These are phyloP conservation scores for Scutellaria minor DNA, from an alignment of 257 asterid species.

Conservation along the genomic window DNA sequence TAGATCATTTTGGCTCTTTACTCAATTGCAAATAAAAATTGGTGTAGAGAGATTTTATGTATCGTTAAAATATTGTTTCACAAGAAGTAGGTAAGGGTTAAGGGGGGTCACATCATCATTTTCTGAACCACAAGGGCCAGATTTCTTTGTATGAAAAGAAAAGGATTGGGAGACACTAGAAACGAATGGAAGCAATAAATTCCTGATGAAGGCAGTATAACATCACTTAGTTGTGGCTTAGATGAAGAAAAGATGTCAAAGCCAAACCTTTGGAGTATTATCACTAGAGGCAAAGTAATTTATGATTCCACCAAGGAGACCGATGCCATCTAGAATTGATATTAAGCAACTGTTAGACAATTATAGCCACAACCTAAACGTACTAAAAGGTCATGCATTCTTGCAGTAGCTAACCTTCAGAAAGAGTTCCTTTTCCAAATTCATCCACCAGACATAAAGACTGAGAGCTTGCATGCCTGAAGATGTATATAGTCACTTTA, in stretches of 20 bases:
- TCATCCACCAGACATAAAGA: slow-evolving; percentile 94
- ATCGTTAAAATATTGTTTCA: background rate
- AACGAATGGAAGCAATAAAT: slow-evolving; percentile 22
- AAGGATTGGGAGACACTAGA: background rate
- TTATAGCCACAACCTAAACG: slow-evolving; percentile 28
- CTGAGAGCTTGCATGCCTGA: slow-evolving; percentile 86
- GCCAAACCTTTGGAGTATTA: slow-evolving; percentile 87
- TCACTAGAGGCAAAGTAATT: slow-evolving; percentile 77
- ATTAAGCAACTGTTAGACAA: slow-evolving; percentile 37
- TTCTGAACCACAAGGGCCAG: slow-evolving; percentile 10
- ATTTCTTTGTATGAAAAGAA: slow-evolving; percentile 16
- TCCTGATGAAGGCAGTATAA: slow-evolving; percentile 7
- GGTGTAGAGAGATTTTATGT: background rate
- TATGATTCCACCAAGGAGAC: slow-evolving; percentile 95
- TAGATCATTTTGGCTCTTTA: slow-evolving; percentile 1
- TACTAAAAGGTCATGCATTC: slow-evolving; percentile 7
- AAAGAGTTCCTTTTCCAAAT: slow-evolving; percentile 96
- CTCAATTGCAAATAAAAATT: background rate
- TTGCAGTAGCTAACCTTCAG: slow-evolving; percentile 73
- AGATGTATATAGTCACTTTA: slow-evolving; percentile 24
- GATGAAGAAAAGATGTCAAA: slow-evolving; percentile 32
- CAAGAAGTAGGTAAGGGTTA: slow-evolving; percentile 4
- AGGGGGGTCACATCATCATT: slow-evolving; percentile 7
- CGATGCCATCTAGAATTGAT: slow-evolving; percentile 85
- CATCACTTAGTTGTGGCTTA: slow-evolving; percentile 20